These are phyloP conservation scores for Mycena galericulata DNA, from an alignment of 768 basidiomycete species.

Conservation along the genomic window DNA sequence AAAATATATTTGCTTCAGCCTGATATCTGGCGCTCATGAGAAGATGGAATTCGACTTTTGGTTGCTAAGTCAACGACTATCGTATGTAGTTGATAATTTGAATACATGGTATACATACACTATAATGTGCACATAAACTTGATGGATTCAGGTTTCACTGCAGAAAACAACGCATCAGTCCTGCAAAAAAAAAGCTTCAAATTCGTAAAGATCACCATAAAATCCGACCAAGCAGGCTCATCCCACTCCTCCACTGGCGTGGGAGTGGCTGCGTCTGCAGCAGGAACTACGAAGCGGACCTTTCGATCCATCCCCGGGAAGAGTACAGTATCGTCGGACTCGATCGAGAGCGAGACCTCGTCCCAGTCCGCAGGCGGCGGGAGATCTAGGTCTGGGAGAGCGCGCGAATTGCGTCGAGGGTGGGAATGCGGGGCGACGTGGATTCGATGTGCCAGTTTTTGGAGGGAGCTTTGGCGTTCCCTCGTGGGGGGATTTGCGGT, in stretches of 20 bases:
- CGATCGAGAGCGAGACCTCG: not conserved
- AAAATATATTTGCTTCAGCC: no score
- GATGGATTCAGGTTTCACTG: not conserved
- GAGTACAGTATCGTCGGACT: not conserved
- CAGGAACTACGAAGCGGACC: not conserved
- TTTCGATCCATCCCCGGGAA: not conserved
- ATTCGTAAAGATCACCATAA: conserved; percentile 3
- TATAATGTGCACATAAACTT: not conserved
- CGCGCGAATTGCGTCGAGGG: not conserved
- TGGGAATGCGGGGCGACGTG: not conserved
- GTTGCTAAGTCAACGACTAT: no score
- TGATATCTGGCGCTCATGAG: no score
- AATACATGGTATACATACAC: no score
- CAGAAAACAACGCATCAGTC: not conserved
- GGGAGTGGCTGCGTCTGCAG: not conserved
- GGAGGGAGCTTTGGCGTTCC: not conserved
- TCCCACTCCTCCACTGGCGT: not conserved
- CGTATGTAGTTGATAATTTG: no score
- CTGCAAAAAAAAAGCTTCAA: not conserved
- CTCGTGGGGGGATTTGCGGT: no score
- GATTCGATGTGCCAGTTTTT: not conserved
- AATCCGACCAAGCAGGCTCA: conserved; percentile 10
- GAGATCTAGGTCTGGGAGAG: not conserved
- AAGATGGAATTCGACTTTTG: no score
- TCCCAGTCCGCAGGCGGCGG: not conserved